These are phyloP conservation scores for Penicillium crustosum DNA, from an alignment of 2,329 filamentous ascomycete species.

Conservation along the genomic window DNA sequence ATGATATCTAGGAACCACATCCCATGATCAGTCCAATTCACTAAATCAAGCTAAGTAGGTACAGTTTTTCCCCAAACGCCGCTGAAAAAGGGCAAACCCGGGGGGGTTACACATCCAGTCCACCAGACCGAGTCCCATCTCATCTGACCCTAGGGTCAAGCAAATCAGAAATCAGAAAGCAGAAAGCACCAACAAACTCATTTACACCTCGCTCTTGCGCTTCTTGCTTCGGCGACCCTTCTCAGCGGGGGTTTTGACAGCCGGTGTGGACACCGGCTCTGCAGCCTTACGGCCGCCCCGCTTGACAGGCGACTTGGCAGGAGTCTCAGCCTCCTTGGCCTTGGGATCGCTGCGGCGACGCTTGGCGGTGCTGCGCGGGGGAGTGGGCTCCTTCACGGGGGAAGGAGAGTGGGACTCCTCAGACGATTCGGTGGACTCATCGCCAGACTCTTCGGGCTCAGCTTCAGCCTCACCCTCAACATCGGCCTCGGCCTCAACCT, in stretches of 20 bases:
- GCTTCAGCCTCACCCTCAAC: conserved; percentile 16
- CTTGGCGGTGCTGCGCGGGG: conserved; percentile 44
- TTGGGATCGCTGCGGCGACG: conserved; percentile 42
- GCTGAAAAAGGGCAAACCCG: background rate
- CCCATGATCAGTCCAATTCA: background rate
- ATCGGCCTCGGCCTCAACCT: conserved; percentile 22
- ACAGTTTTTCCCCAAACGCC: conserved; percentile 7
- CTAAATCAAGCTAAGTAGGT: conserved; percentile 3
- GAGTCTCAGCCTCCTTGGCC: conserved; percentile 35
- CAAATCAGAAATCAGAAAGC: conserved; percentile 16
- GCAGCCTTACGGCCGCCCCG: conserved; percentile 17
- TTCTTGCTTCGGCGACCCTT: conserved; percentile 47
- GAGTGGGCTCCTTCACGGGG: conserved; percentile 45
- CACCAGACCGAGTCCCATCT: conserved; percentile 2
- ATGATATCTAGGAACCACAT: background rate
- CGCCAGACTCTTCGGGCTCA: conserved; percentile 18
- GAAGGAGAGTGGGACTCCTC: conserved; percentile 36
- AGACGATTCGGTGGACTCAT: conserved; percentile 30
- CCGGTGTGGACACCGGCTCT: conserved; percentile 17
- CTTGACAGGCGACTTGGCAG: conserved; percentile 31
- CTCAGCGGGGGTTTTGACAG: conserved; percentile 33
- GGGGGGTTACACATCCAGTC: conserved; percentile 8
- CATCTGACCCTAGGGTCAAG: conserved; percentile 2
- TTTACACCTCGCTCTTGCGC: conserved; percentile 46
- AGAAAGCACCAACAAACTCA: conserved; percentile 17